Percentiles rank a stretch among this genome's conserved stretches.
Conservation (phyloP, 257 asterid genomes). For the Capsicum chinense region DNA sequence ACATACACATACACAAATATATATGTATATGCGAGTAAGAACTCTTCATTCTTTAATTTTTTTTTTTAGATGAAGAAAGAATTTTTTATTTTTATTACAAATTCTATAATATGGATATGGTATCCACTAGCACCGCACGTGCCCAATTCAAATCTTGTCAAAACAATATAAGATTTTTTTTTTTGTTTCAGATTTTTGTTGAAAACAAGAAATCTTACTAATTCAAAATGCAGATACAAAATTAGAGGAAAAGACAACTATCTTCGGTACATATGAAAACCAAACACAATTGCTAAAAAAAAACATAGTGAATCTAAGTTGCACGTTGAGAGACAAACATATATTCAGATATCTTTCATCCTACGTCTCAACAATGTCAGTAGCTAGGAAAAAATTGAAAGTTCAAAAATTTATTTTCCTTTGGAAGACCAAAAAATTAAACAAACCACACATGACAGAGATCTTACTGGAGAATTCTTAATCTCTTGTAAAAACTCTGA, state of each 20-base stretch:
- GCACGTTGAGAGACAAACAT: constrained; percentile 7
- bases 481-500: constrained; percentile 99
- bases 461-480: constrained; percentile 97
- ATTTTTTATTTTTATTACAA: background rate
- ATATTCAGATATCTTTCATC: background rate
- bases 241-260: constrained; percentile 3
- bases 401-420: constrained; percentile 5
- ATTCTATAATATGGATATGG: background rate
- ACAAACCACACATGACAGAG: constrained; percentile 25
- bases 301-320: background rate
- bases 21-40: background rate
- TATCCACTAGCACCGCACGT: background rate
- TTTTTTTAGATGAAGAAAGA: background rate
- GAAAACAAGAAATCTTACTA: background rate
- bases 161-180: background rate
- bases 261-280: background rate
- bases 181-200: background rate
- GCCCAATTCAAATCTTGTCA: background rate
- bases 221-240: constrained; percentile 17
- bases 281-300: background rate
- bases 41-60: background rate
- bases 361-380: background rate
- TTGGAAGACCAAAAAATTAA: background rate
- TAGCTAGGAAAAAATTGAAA: background rate
- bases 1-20: background rate